Conservation (phyloP, 192 early-diverging fungal species). For the Backusella australiensis region DNA sequence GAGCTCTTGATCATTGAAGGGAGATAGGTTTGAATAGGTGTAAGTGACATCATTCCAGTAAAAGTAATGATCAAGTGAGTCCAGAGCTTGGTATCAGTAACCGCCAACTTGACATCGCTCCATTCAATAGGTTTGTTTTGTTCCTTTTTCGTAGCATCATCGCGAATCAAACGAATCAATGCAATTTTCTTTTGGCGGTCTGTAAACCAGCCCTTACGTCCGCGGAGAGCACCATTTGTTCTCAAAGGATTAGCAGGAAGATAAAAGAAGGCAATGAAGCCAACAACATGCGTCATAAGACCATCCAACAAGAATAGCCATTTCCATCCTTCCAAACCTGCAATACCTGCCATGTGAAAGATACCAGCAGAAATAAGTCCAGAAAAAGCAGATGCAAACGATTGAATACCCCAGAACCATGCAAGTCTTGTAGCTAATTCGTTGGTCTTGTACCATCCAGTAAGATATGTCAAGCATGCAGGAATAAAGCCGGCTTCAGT, state of each 20-base stretch:
- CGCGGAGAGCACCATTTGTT: constrained; percentile 17
- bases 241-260: constrained; percentile 48
- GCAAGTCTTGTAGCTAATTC: constrained; percentile 49
- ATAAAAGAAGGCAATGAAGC: constrained; percentile 41
- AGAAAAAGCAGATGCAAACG: constrained; percentile 50
- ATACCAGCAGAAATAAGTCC: constrained; percentile 58
- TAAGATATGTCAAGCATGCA: constrained; percentile 43
- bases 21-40: constrained; percentile 19
- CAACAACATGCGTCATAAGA: constrained; percentile 32
- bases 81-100: constrained; percentile 22
- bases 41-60: constrained; percentile 9
- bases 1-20: constrained; percentile 25
- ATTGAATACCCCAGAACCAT: constrained; percentile 51
- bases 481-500: constrained; percentile 51
- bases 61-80: constrained; percentile 20
- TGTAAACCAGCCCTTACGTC: constrained; percentile 40
- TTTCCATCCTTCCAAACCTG: constrained; percentile 59
- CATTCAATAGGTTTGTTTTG: constrained; percentile 23
- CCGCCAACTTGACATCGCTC: constrained; percentile 18
- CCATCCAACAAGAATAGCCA: constrained; percentile 71
- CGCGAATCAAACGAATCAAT: constrained; percentile 57
- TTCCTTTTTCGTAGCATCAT: constrained; percentile 54
- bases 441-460: constrained; percentile 47
- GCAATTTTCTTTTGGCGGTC: constrained; percentile 57
- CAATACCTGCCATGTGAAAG: constrained; percentile 50